phyloP scores from a whole-genome alignment of 2,329 filamentous ascomycete genomes.

The Cytospora paraplurivora region DNA sequence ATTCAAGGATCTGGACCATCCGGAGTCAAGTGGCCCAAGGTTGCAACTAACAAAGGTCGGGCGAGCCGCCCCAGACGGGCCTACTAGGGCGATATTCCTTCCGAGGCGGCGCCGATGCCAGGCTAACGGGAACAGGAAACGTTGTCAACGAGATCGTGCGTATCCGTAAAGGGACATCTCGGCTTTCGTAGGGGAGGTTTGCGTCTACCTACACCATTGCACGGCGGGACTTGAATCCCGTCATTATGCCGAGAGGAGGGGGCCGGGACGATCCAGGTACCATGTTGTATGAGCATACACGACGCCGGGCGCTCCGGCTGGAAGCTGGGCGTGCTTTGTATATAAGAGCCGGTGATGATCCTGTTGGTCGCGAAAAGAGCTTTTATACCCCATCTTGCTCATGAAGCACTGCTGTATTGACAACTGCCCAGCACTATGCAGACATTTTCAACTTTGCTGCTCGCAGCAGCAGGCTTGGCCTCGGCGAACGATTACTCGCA shows the following conservation, averaged over 20 bases:
- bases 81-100: not conserved
- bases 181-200: not conserved
- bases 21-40: not conserved
- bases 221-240: not conserved
- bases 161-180: not conserved
- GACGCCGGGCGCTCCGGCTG: not conserved
- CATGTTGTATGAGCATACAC: not conserved
- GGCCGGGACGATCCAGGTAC: not conserved
- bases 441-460: slow-evolving; percentile 17
- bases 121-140: not conserved
- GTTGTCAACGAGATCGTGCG: not conserved
- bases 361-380: not conserved
- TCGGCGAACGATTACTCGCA: slow-evolving; percentile 20
- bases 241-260: not conserved
- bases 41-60: not conserved
- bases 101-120: not conserved
- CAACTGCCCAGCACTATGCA: slow-evolving; percentile 25
- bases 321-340: not conserved
- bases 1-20: not conserved
- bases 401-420: slow-evolving; percentile 21
- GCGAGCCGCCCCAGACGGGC: not conserved
- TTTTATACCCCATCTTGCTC: not conserved
- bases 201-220: not conserved
- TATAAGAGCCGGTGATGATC: slow-evolving; percentile 12
- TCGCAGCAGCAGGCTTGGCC: slow-evolving; percentile 19